Conservation (phyloP, 345 rosid species). For the Linum usitatissimum region DNA sequence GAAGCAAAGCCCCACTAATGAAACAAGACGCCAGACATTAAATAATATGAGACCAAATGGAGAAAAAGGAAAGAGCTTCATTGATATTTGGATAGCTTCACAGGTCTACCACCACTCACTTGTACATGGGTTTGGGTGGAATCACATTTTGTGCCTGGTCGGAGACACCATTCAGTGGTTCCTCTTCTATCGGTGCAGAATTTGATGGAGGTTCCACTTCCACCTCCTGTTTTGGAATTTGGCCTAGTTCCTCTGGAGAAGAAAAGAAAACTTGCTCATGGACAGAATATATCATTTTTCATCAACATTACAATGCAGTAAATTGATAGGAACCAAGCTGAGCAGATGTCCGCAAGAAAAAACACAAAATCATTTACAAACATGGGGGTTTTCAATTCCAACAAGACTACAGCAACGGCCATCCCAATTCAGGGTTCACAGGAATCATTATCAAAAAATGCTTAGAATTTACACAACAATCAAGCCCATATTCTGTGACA, state of each 20-base stretch:
- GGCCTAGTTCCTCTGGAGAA: constrained; percentile 33
- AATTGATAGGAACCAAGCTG: not conserved
- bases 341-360: not conserved
- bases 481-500: not conserved
- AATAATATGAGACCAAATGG: too few species aligned
- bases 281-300: not conserved
- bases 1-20: not conserved
- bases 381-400: not conserved
- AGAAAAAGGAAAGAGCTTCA: not conserved
- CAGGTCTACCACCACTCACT: constrained; percentile 25
- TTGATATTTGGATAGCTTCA: not conserved
- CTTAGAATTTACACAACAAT: not conserved
- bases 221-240: constrained; percentile 17
- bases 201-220: constrained; percentile 20
- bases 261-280: not conserved
- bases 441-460: not conserved
- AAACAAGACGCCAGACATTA: not conserved
- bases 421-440: not conserved
- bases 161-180: constrained; percentile 14
- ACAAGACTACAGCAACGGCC: not conserved
- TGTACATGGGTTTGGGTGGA: constrained; percentile 41
- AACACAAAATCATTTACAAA: not conserved
- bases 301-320: not conserved
- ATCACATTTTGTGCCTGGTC: not conserved
- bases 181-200: not conserved